Percentiles rank a stretch among this genome's conserved stretches.
Evolutionary conservation across 805 yeast species (phyloP).

Genomic region (Saccharomycopsis selenospora): DNA sequence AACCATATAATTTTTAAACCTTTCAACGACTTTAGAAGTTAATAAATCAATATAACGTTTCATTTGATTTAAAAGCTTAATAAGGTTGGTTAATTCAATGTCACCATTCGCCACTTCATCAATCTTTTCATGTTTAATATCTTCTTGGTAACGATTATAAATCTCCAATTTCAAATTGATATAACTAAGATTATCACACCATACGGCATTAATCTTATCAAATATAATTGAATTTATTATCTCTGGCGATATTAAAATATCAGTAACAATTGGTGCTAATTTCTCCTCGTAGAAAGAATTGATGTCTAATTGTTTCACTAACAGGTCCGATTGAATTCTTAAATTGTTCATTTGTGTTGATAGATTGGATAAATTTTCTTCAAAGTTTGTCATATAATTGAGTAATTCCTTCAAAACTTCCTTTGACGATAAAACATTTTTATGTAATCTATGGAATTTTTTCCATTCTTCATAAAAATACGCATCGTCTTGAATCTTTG

Average conservation of each 20-base stretch:
- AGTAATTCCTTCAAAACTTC: conserved; percentile 3
- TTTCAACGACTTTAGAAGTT: conserved; percentile 58
- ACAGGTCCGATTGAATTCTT: conserved; percentile 43
- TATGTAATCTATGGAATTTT: not conserved
- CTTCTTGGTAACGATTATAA: conserved; percentile 34
- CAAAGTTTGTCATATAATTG: conserved; percentile 46
- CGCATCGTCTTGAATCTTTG: conserved; percentile 2
- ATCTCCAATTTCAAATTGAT: conserved; percentile 52
- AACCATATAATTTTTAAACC: conserved; percentile 65
- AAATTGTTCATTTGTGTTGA: conserved; percentile 57
- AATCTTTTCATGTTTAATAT: conserved; percentile 19
- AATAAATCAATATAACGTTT: conserved; percentile 40
- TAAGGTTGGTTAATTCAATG: conserved; percentile 19
- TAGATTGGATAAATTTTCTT: conserved; percentile 45
- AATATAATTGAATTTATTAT: conserved; percentile 49
- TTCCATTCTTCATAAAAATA: not conserved
- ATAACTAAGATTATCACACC: conserved; percentile 62
- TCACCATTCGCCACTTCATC: conserved; percentile 12
- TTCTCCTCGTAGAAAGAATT: conserved; percentile 42
- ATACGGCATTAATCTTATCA: conserved; percentile 49
- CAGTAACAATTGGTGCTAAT: conserved; percentile 70
- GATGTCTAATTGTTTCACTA: conserved; percentile 40
- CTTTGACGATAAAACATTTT: not conserved
- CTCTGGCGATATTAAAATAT: conserved; percentile 68
- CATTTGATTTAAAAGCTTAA: conserved; percentile 23